Base-by-base conservation (phyloP, 169 alveolate genomes). In the Cytauxzoon felis region DNA sequence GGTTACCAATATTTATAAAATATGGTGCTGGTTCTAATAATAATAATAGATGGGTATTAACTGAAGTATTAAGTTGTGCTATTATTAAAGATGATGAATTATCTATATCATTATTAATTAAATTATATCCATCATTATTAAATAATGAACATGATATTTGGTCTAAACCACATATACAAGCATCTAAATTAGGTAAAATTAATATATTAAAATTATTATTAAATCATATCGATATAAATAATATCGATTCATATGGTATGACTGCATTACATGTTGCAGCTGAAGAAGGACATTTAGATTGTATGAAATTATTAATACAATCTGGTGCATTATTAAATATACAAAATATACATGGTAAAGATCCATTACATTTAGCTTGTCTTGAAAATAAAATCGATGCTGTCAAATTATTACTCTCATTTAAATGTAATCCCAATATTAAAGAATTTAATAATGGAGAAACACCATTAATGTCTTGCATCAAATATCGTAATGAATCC, bases 141-240 rank as follows among this genome's bases (percentile, higher is more conserved):
- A 78, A 79, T 58, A 63, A 90, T 38, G 84, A 84, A 24, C 95
- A 91, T 50, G 80, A 71, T 29, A 78, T 89, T 27, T 91, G 95
- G 95, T 87, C 93, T 48, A 56, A 65, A 21, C 95, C 95, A 26
- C 75, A 68, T 43, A 67, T 89, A 5, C 94, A 88, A 83, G 94
- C 91, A 3, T 66, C 90, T 2, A 58, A 62, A 53, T 68, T 59
- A 43, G 88, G 85, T 38, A 53, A 84, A 66, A 7, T 48, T 49
- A 79, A 71, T 23, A 56, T 82, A 19, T 52, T 87, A 24, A 52
- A 83, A 78, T 48, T 65, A 58, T 41, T 82, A 58, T 45, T 80
- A 19, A 58, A 64, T 32, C 66, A 50, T 47, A 83, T 73, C 51
- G 48, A 62, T 33, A 50, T 63, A 27, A 51, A 79, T 16, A 80